Evolutionary conservation across 176 grass and related monocot species (phyloP), one percentile per base, ranked within the genome.

Genomic region (Thalia dealbata): DNA sequence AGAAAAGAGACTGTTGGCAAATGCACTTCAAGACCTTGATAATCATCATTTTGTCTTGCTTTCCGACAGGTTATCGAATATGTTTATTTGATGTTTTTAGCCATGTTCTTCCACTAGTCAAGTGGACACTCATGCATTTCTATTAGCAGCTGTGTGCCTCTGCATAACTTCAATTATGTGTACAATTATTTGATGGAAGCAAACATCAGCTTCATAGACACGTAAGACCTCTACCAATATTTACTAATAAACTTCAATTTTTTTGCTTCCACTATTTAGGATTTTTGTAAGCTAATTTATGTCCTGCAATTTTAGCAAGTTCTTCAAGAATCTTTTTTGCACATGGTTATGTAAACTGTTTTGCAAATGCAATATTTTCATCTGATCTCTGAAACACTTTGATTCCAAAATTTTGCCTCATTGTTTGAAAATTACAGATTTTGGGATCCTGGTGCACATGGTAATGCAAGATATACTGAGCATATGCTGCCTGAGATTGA

Each of bases 41-140:
- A 96, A 96, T 80, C 86, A 96, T 66, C 75, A 81, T 84, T 96
- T 96, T 85, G 82, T 96, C 54, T 84, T 96, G 82, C 89, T 96
- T 86, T 92, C 92, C 75, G 92, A 96, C 66, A 96, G 92, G 92
- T 93, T 12, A 16, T 14, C 70, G 23, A 73, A 52, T 74, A 52
- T 45, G 81, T 41, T 79, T 60, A 71, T 48, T 29, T 45, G 73
- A 63, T 54, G 64, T 84, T 75, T n/a, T 78, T 84, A 0, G 78
- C 73, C 8, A 46, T 38, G 72, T 11, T 28, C 10, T 78, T 78
- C 77, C 76, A 29, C 67, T 88, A 54, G 74, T 38, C 41, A 12
- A 73, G 76, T 69, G 79, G 72, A 80, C 41, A 35, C 44, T 81
- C 73, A 19, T 85, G 81, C 76, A 13, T 69, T 75, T 81, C 72